phyloP scores from a whole-genome alignment of 179 eudicot genomes.

The Beta macrorhiza region DNA sequence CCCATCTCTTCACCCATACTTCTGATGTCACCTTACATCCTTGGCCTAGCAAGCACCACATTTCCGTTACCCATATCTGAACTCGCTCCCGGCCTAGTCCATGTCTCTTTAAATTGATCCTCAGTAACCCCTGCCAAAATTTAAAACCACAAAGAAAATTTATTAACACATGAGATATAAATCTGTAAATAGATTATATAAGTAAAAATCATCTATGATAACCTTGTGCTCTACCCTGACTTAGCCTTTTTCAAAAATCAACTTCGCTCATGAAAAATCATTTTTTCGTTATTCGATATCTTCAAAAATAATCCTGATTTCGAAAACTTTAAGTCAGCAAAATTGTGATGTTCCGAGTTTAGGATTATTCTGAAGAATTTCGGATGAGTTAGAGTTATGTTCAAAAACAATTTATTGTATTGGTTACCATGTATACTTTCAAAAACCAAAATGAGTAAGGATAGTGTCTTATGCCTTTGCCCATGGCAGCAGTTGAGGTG shows the following conservation, averaged over 20 bases:
- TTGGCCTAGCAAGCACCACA: conserved; percentile 26
- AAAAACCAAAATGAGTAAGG: not conserved
- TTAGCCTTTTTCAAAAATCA: too few relatives aligned
- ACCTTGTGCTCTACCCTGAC: too few relatives aligned
- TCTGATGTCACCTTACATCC: conserved; percentile 19
- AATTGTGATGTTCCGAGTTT: too few relatives aligned
- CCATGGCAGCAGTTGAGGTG: conserved; percentile 94
- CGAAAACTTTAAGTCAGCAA: not conserved
- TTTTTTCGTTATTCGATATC: not conserved
- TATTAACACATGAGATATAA: too few relatives aligned
- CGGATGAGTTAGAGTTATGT: not conserved
- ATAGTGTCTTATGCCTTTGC: conserved; percentile 54
- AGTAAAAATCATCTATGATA: too few relatives aligned
- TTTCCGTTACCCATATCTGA: conserved; percentile 9
- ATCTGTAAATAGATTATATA: too few relatives aligned
- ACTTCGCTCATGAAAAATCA: too few relatives aligned
- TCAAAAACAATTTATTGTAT: not conserved
- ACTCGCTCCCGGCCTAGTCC: conserved; percentile 29
- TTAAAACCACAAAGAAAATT: not conserved
- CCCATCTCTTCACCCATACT: not conserved
- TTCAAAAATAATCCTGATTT: not conserved
- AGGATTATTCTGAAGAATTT: too few relatives aligned
- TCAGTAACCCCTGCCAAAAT: conserved; percentile 24
- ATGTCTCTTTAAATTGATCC: conserved; percentile 28
- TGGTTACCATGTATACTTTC: not conserved